Conservation (phyloP, 495 filamentous ascomycete genomes). For the Penicillium soppii region DNA sequence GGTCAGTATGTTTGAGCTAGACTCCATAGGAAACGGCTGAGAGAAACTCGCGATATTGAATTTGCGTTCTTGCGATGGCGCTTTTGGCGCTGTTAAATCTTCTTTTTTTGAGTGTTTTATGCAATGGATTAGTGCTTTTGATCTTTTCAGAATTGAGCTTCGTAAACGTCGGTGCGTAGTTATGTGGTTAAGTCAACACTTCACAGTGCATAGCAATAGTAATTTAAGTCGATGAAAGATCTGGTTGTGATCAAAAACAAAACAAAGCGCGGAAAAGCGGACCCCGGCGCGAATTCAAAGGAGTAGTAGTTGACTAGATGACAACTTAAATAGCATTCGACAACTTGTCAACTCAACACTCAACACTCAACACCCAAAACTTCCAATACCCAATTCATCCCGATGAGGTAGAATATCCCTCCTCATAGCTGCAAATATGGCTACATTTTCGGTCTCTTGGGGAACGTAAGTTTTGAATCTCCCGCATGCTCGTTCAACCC, state of each 20-base stretch:
- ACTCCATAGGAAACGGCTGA: not conserved
- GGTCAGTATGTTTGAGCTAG: conserved; percentile 16
- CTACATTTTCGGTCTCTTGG: conserved; percentile 32
- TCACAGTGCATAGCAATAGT: too few relatives aligned
- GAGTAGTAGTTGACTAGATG: too few relatives aligned
- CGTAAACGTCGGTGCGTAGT: too few relatives aligned
- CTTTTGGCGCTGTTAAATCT: conserved; percentile 1
- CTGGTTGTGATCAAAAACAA: too few relatives aligned
- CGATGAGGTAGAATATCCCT: not conserved
- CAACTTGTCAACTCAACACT: not conserved
- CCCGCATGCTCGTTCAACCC: conserved; percentile 2
- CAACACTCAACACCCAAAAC: not conserved
- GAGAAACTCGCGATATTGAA: not conserved
- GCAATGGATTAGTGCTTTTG: too few relatives aligned
- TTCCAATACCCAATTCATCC: not conserved
- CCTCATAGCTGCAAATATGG: conserved; percentile 21
- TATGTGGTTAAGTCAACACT: too few relatives aligned
- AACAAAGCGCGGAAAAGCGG: too few relatives aligned
- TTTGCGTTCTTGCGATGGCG: conserved; percentile 9
- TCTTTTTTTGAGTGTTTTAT: too few relatives aligned
- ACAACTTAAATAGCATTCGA: too few relatives aligned
- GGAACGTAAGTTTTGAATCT: conserved; percentile 32
- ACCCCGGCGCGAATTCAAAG: too few relatives aligned
- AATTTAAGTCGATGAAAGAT: too few relatives aligned
- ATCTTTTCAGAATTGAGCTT: too few relatives aligned